Evolutionary conservation across 208 protist genomes (phyloP).

Genomic region (Entamoeba moshkovskii): DNA sequence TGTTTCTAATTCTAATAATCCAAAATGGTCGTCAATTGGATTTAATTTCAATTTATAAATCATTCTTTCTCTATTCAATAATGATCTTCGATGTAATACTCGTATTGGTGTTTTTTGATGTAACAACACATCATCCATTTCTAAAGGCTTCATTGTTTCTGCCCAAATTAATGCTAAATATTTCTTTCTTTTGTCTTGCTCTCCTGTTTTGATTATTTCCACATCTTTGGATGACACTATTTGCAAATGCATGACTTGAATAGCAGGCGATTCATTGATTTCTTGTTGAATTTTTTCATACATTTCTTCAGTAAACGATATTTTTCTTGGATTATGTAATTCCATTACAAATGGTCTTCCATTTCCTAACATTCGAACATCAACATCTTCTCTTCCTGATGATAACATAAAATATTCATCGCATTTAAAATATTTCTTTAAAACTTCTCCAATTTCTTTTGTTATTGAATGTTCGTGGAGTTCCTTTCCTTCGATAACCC

Average conservation of each 20-base stretch:
- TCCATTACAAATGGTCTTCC: conserved; percentile 73
- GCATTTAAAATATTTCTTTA: too few species aligned
- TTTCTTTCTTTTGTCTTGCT: conserved; percentile 19
- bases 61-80: conserved; percentile 51
- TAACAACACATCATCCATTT: background rate
- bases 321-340: conserved; percentile 48
- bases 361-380: conserved; percentile 74
- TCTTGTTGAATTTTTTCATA: background rate
- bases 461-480: too few species aligned
- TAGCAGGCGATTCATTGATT: background rate
- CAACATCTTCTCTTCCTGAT: conserved; percentile 67
- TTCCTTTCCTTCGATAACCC: too few species aligned
- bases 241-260: background rate
- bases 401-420: too few species aligned
- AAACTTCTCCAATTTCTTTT: too few species aligned
- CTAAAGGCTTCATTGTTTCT: background rate
- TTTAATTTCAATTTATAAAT: conserved; percentile 57
- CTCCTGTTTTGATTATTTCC: background rate
- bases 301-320: background rate
- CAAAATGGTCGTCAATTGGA: conserved; percentile 61
- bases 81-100: conserved; percentile 73
- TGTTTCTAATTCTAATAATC: conserved; percentile 9
- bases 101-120: conserved; percentile 61
- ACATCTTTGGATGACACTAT: background rate
- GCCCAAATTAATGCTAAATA: conserved; percentile 10